Base-by-base conservation (phyloP, 2,329 filamentous ascomycete species). In the Chaetomium sp. region DNA sequence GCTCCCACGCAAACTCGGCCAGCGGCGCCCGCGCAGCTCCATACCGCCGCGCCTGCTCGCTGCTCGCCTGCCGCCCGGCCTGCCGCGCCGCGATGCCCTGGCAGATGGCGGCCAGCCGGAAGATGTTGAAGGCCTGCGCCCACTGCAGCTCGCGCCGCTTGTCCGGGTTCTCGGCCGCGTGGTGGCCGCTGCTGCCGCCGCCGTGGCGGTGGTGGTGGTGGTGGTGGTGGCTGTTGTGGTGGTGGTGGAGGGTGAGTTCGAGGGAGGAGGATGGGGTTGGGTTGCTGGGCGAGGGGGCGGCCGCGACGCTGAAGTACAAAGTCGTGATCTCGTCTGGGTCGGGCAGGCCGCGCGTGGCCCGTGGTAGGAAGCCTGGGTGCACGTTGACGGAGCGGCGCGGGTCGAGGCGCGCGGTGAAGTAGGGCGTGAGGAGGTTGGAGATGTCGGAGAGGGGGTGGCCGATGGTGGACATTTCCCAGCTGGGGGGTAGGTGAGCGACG, bases 401-500 rank as follows among this genome's bases (percentile, higher is more conserved):
- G 70, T 70, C 64, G 60, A 77, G 70, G 38, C 68, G 70, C 33
- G 76, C 77, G 38, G 75, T 77, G 76, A 81, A 71, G 70, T 80
- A 85, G 9, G 83, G 83, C 8, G 80, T 80, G 29, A 88, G 76
- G 21, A 98, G 82, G 78, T 98, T 98, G 76, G 89, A 88, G 49
- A 98, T 81, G 75, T 99, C 95, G 6, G 91, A 94, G 25, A 98
- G 85, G 1, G 95, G 95, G 76, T 99, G 94, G n/a, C 95, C 95
- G 62, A 97, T 89, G 0, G 95, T 98, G 42, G 92, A 93, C 92
- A 99, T 97, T 80, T 98, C 95, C 94, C 94, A 98, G 79, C 85
- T 87, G 42, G n/a, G 21, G 3, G 10, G 4, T 3, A 6, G 27
- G 27, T 29, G 3, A 29, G 27, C 27, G 23, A 19, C 2, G 10